Conservation (phyloP, 495 filamentous ascomycete species). For the Aspergillus taichungensis region DNA sequence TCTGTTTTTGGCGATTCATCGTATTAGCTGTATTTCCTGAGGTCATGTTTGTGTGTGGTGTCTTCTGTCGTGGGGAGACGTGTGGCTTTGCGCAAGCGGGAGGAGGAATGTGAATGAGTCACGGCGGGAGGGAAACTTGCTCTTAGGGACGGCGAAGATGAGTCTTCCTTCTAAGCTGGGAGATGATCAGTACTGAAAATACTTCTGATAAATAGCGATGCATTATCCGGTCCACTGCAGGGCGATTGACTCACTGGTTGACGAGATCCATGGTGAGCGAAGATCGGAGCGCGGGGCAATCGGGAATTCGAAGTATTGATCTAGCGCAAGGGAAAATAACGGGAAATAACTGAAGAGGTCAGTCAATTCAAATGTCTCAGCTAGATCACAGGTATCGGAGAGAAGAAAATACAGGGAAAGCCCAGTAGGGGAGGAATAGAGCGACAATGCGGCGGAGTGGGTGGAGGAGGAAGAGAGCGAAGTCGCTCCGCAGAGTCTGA, state of each 20-base stretch:
- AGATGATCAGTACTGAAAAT: slow-evolving; percentile 2
- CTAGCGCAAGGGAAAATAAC: background rate
- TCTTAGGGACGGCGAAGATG: slow-evolving; percentile 95
- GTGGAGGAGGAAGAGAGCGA: no score
- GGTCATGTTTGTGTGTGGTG: slow-evolving; percentile 2
- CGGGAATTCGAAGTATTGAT: background rate
- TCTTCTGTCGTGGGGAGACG: background rate
- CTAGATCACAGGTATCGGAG: no score
- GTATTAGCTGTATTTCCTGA: slow-evolving; percentile 9
- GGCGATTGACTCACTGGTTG: slow-evolving; percentile 58
- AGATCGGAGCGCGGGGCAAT: slow-evolving; percentile 22
- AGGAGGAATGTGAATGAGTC: slow-evolving; percentile 12
- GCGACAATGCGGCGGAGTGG: no score
- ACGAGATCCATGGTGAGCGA: slow-evolving; percentile 64
- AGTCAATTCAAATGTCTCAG: no score
- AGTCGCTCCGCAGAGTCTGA: no score
- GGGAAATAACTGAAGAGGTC: background rate
- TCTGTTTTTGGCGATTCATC: slow-evolving; percentile 43
- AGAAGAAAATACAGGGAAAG: no score
- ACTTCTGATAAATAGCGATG: no score
- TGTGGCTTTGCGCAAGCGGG: background rate
- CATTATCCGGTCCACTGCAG: background rate
- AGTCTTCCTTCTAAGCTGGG: slow-evolving; percentile 73
- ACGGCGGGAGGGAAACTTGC: slow-evolving; percentile 43
- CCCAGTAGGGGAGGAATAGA: no score